Base-by-base conservation (phyloP, 2,329 filamentous ascomycete genomes). In the Claviceps sp. region DNA sequence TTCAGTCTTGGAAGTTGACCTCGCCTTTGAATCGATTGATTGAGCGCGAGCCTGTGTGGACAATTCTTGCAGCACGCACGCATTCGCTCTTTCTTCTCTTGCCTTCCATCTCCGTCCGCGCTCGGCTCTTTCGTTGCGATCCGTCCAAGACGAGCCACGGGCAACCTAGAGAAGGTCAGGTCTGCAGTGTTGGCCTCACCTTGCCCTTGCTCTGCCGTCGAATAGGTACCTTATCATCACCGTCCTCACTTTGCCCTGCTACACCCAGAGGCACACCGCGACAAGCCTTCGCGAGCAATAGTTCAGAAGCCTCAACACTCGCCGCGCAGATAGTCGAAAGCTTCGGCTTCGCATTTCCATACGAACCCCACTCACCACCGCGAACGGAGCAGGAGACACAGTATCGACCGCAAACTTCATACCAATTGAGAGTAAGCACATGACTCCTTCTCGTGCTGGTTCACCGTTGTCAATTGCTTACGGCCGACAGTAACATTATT, bases 21-120 rank as follows among this genome's bases (percentile, higher is more conserved):
- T 50, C 18, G 38, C 13, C 41, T 48, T 52, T 51, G 52, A 52
- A 56, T 38, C 52, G 14, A 13, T 14, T 34, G 26, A 52, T 53
- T 45, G 52, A 53, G 52, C 50, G 59, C 58, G 57, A 58, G 57
- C 59, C 62, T 58, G 61, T 60, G 62, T 58, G 22, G 65, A 63
- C 65, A 61, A 64, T 64, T 66, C 64, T 64, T 66, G 74, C 71
- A 52, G 38, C 65, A 77, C 75, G 74, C 74, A 74, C 67, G 65
- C 66, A 59, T 68, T 67, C 70, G 70, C 70, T 67, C 64, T 65
- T 69, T 67, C 62, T 60, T 67, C 66, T 63, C 65, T 62, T 62
- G 67, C 74, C 65, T 63, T 73, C 62, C 69, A 76, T 65, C 73
- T 14, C 16, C 73, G 62, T 69, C 60, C 65, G 74, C 63, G 70